Evolutionary conservation across 164 flowering plant species (phyloP), one percentile per base, ranked within the genome.

Genomic region (Cinnamomum chago): DNA sequence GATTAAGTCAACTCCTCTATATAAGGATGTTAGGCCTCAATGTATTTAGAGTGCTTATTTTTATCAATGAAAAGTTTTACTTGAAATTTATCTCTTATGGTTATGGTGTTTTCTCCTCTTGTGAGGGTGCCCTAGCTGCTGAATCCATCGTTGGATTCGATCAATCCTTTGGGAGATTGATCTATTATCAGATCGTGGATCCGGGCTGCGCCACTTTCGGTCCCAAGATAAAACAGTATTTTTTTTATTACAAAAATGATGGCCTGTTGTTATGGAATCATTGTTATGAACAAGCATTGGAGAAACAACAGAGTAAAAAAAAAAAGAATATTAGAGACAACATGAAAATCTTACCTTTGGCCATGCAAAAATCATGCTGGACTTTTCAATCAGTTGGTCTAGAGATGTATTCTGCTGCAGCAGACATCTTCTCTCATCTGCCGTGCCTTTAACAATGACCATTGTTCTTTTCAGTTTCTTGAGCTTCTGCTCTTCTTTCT

Each of bases 401-500:
- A 94, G 90, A 67, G 86, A 86, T 68, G 82, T 82, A 88, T 79
- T 80, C 78, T 88, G 94, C 81, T 84, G 80, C 69, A 90, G 80
- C 51, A 96, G 81, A 76, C 81, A 88, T 82, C 88, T 90, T 77
- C 97, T 78, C 78, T 90, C 97, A 69, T 75, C 70, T 3, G 85
- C 76, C 35, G 82, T 86, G 50, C 93, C 97, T 80, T 82, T 92
- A 62, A 89, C 89, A 58, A 33, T 76, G 33, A 66, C 76, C 72
- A 80, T 80, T 25, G 79, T 85, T 76, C 97, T 82, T 50, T 69
- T 73, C 67, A 93, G 82, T 84, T 91, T 94, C 84, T 92, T 96
- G 51, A 94, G 85, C 75, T 84, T 88, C 76, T 90, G 97, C 80
- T 89, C 97, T 82, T 91, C 97, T 71, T 83, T 87, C 83, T 80